Percentiles rank a stretch among this genome's conserved stretches.
phyloP scores from a whole-genome alignment of 1,284 basidiomycete species.

The Rhodotorula sp. region DNA sequence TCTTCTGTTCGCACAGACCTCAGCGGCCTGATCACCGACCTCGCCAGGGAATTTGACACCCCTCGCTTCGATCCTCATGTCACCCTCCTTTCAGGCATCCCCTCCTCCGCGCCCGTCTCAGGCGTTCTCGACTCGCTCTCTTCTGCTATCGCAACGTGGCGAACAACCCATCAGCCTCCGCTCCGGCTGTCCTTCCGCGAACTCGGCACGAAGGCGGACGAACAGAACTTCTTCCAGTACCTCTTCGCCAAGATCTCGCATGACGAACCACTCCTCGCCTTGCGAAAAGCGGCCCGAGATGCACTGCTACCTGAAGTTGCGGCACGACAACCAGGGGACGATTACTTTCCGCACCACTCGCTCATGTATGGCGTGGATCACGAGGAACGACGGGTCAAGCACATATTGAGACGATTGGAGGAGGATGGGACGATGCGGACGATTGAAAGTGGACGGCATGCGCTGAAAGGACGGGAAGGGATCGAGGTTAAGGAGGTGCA shows the following conservation, averaged over 20 bases:
- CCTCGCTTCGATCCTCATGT: slow-evolving; percentile 20
- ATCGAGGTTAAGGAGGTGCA: slow-evolving; percentile 15
- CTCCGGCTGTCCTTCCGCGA: background rate
- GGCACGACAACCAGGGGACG: slow-evolving; percentile 1
- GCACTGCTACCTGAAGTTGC: background rate
- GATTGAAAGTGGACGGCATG: background rate
- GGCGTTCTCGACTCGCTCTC: background rate
- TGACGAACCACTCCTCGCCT: background rate
- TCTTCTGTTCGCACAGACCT: background rate
- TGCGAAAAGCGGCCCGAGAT: background rate
- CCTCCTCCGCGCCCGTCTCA: background rate
- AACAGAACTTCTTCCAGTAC: slow-evolving; percentile 25
- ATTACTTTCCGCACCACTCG: slow-evolving; percentile 29
- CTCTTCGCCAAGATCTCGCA: slow-evolving; percentile 10
- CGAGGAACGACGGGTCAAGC: background rate
- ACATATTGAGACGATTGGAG: background rate
- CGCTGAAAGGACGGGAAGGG: background rate
- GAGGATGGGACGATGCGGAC: background rate
- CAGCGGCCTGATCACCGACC: background rate
- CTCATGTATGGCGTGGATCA: slow-evolving; percentile 22
- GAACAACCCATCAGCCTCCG: background rate
- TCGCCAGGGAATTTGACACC: background rate
- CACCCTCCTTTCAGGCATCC: slow-evolving; percentile 24
- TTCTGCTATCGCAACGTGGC: background rate
- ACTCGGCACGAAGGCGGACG: slow-evolving; percentile 1